A percentile compares a stretch with the other conserved stretches of the same genome.
Conservation (phyloP, 139 green algal genomes). For the Chlamydomonas sp. region DNA sequence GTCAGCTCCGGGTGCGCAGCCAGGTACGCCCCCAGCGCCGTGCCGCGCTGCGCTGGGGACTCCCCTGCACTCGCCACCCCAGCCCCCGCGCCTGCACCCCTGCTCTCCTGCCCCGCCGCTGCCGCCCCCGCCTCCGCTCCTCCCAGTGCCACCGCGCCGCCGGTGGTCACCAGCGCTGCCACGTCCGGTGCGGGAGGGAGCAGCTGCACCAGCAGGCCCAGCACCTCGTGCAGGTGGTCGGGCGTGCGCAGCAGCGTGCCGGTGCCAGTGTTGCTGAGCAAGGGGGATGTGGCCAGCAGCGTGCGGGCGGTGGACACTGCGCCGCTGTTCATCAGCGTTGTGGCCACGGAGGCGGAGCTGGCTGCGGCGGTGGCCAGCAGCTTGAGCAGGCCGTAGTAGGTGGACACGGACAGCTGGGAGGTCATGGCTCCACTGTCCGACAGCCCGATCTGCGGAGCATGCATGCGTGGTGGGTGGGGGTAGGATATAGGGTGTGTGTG, state of each 20-base stretch:
- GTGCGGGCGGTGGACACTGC: conserved; percentile 8
- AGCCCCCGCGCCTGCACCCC: background rate
- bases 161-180: conserved; percentile 48
- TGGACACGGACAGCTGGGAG: conserved; percentile 74
- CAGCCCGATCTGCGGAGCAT: conserved; percentile 22
- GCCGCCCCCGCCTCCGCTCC: background rate
- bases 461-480: background rate
- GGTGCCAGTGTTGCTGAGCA: conserved; percentile 53
- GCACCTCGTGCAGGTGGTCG: conserved; percentile 88
- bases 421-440: conserved; percentile 70
- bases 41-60: conserved; percentile 3
- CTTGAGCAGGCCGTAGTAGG: conserved; percentile 87
- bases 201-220: conserved; percentile 78
- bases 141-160: conserved; percentile 14
- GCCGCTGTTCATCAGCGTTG: conserved; percentile 69
- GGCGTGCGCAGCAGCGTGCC: conserved; percentile 70
- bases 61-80: background rate
- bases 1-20: conserved; percentile 67
- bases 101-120: background rate
- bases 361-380: conserved; percentile 77
- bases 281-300: conserved; percentile 58
- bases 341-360: conserved; percentile 66
- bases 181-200: conserved; percentile 82
- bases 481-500: background rate
- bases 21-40: conserved; percentile 57